Conservation (phyloP, 2,329 filamentous ascomycete genomes). For the Sporothrix dimorphospora region DNA sequence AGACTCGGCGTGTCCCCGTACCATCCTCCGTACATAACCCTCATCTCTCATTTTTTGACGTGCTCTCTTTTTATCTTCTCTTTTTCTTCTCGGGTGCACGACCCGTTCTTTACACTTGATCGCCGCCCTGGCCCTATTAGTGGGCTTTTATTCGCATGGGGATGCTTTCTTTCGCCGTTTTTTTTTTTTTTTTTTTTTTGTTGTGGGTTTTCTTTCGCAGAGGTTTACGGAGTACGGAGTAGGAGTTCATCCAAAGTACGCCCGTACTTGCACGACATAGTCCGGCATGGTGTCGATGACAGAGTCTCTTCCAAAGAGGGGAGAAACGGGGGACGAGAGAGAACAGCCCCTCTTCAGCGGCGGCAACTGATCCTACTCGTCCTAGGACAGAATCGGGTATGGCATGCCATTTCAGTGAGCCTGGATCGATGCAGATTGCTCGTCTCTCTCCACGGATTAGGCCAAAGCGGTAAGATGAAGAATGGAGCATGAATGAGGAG, state of each 20-base stretch:
- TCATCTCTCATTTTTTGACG: slow-evolving; percentile 2
- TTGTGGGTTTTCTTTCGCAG: not conserved
- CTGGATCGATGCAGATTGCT: slow-evolving; percentile 13
- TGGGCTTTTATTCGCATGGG: slow-evolving; percentile 15
- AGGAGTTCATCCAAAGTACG: too few species aligned
- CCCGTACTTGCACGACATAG: too few species aligned
- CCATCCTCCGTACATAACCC: too few species aligned
- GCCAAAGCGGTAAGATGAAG: slow-evolving; percentile 3
- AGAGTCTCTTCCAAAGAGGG: not conserved
- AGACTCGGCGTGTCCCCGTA: slow-evolving; percentile 9
- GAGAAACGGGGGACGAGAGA: not conserved
- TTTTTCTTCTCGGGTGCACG: not conserved
- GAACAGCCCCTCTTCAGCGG: not conserved
- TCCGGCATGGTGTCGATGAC: not conserved
- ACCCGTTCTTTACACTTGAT: slow-evolving; percentile 18
- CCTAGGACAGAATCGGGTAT: not conserved
- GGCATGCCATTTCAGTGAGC: slow-evolving; percentile 9
- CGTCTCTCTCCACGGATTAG: not conserved
- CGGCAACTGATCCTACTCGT: slow-evolving; percentile 19
- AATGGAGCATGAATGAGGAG: slow-evolving; percentile 18
- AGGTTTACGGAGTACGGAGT: too few species aligned
- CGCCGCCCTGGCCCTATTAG: slow-evolving; percentile 20
- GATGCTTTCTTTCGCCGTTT: not conserved
- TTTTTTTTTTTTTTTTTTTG: not conserved
- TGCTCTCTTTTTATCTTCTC: not conserved